Conservation (phyloP, 106 monocot species). For the Agapanthus africanus region DNA sequence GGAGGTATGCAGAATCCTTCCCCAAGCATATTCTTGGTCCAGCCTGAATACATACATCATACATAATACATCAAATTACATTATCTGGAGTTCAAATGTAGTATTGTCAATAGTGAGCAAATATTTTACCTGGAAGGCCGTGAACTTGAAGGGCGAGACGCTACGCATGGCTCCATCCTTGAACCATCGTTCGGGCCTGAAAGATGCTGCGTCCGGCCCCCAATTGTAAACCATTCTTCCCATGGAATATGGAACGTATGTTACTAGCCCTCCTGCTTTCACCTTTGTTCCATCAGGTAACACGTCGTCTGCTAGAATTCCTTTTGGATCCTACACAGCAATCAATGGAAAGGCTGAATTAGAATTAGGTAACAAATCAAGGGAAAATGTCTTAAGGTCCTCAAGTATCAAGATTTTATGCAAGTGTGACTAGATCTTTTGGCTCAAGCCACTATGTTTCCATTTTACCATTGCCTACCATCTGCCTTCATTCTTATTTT, state of each 20-base stretch:
- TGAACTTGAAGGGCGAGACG: slow-evolving; percentile 85
- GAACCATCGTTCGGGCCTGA: slow-evolving; percentile 82
- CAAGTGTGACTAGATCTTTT: too few relatives aligned
- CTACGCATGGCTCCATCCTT: slow-evolving; percentile 46
- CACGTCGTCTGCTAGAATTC: slow-evolving; percentile 67
- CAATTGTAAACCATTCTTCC: slow-evolving; percentile 87
- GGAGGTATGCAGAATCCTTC: slow-evolving; percentile 82
- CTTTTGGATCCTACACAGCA: slow-evolving; percentile 76
- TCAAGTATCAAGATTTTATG: too few relatives aligned
- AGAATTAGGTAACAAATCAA: neutral
- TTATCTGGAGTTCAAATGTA: neutral
- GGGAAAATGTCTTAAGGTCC: neutral
- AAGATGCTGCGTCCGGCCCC: slow-evolving; percentile 60
- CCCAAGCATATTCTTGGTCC: slow-evolving; percentile 90
- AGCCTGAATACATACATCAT: slow-evolving; percentile 34
- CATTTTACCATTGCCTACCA: too few relatives aligned
- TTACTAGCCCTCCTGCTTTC: slow-evolving; percentile 62
- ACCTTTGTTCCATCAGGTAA: slow-evolving; percentile 79
- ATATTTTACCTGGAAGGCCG: slow-evolving; percentile 69
- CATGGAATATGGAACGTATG: slow-evolving; percentile 83
- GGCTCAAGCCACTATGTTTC: too few relatives aligned
- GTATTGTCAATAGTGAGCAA: neutral
- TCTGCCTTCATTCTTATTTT: too few relatives aligned
- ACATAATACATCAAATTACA: neutral
- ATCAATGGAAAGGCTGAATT: too few relatives aligned